Base-by-base conservation (phyloP, 345 rosid species). In the Moricandia arvensis region DNA sequence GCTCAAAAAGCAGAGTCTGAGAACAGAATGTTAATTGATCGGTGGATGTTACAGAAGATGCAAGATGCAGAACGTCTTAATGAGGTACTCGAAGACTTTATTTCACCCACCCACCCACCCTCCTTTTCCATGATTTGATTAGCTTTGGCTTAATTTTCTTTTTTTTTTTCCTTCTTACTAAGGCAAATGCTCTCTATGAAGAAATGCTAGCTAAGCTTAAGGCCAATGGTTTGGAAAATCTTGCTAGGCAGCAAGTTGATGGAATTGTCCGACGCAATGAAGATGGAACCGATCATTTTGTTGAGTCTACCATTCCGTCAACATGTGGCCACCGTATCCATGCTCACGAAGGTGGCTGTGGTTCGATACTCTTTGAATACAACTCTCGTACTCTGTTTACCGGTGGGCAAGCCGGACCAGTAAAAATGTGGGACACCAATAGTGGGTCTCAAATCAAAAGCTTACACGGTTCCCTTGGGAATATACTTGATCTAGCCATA, bases 31-130 rank as follows among this genome's bases (percentile, higher is more conserved):
- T 75, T 95, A 38, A 60, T 95, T 62, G 98, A 95, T 79, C 91
- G 96, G 31, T 95, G 96, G 99, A 95, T 95, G 98, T 80, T 95
- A 76, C 91, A 95, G 78, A 95, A 95, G 84, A 95, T 95, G 98
- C 84, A 92, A 82, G 97, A 92, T 54, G 98, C 99, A 6, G 99
- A 95, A 80, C 91, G 91, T 63, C 92, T 92, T 75, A 95, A 92
- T n/a, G 97, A 95, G 98, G 99, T 95, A 82, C n/a, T 5, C 24
- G 8, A 17, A 5, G 15, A 21, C 35, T 31, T 43, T 16, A 3
- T 31, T n/a, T 41, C n/a, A n/a, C n/a, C n/a, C n/a, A n/a, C n/a
- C 30, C 58, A 27, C 43, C 11, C 11, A 37, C 43, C 11, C 47
- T n/a, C 2, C 12, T 6, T 63, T 66, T 51, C 60, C 58, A 58